These are phyloP conservation scores for Aspergillus awamori DNA, from an alignment of 2,329 filamentous ascomycete species.

Conservation along the genomic window DNA sequence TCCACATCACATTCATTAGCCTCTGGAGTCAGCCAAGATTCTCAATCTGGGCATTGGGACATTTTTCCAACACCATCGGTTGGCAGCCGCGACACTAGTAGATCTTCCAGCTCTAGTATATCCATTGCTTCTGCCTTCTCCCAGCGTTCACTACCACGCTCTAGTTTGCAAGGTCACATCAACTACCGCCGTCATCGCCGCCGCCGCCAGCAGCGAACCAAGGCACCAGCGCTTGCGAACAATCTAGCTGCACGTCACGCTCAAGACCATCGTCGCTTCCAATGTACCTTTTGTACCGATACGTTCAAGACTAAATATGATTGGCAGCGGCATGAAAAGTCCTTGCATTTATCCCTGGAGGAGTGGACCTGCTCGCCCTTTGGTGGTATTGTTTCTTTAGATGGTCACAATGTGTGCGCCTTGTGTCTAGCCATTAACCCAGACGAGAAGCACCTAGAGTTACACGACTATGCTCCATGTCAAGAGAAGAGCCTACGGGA, in stretches of 20 bases:
- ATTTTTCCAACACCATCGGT: not conserved
- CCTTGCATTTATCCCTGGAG: conserved; percentile 51
- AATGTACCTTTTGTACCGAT: conserved; percentile 54
- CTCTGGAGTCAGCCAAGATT: not conserved
- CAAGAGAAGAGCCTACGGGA: conserved; percentile 56
- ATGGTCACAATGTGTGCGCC: conserved; percentile 34
- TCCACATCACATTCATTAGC: not conserved
- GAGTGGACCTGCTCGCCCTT: conserved; percentile 57
- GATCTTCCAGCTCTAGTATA: not conserved
- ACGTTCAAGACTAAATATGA: conserved; percentile 52
- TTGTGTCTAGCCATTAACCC: conserved; percentile 56
- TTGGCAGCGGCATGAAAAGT: conserved; percentile 53
- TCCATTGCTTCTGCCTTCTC: not conserved
- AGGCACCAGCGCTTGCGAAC: not conserved
- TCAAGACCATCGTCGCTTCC: conserved; percentile 34
- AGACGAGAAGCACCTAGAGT: conserved; percentile 53
- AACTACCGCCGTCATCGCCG: conserved; percentile 47
- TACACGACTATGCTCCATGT: conserved; percentile 55
- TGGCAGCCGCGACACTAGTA: not conserved
- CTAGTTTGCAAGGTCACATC: not conserved
- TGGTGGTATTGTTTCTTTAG: conserved; percentile 45
- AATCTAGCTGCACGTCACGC: conserved; percentile 19
- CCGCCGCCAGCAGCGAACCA: conserved; percentile 26
- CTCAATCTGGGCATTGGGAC: not conserved
- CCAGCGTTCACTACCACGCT: not conserved